phyloP scores from a whole-genome alignment of 768 basidiomycete species.

The Boletus edulis region DNA sequence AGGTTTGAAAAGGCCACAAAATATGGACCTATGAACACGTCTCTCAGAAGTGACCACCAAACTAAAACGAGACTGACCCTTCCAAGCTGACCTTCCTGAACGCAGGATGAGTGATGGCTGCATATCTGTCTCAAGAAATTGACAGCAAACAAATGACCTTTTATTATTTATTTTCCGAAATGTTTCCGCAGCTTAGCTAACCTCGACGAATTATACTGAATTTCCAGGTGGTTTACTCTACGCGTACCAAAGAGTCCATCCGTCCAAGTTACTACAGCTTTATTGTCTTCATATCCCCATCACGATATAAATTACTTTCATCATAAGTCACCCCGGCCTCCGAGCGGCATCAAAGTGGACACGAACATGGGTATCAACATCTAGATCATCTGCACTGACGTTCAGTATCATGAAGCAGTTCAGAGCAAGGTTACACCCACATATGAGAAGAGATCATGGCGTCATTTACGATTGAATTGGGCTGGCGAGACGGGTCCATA shows the following conservation, averaged over 20 bases:
- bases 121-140: constrained; percentile 39
- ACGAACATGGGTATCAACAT: background rate
- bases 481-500: background rate
- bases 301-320: background rate
- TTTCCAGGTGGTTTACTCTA: too few relatives aligned
- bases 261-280: too few relatives aligned
- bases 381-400: background rate
- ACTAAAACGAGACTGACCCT: constrained; percentile 45
- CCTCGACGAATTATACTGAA: background rate
- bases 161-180: background rate
- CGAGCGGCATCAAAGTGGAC: too few relatives aligned
- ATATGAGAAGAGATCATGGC: too few relatives aligned
- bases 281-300: too few relatives aligned
- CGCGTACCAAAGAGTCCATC: too few relatives aligned
- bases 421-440: background rate
- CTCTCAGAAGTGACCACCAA: background rate
- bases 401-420: background rate
- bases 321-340: background rate
- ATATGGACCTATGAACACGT: constrained; percentile 67
- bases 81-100: constrained; percentile 82
- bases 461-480: background rate
- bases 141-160: constrained; percentile 1
- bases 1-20: constrained; percentile 93
- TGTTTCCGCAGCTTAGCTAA: background rate
- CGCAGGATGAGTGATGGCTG: constrained; percentile 57